Conservation (phyloP, 2,329 filamentous ascomycete species). For the Fusarium anguioides region DNA sequence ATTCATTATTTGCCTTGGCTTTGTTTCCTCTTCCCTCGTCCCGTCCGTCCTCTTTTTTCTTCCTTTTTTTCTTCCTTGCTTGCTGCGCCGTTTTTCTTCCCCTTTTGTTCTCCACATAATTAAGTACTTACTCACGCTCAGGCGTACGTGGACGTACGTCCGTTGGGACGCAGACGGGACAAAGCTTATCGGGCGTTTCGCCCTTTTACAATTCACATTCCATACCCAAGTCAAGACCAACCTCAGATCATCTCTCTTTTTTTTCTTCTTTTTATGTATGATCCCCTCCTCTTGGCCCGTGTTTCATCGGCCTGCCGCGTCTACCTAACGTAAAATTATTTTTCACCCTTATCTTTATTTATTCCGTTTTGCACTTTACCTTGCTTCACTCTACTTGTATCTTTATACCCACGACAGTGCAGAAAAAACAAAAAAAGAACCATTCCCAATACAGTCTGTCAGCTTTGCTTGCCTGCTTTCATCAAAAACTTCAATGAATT, state of each 20-base stretch:
- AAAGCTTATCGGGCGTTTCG: conserved; percentile 11
- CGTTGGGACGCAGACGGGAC: background rate
- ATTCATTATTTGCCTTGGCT: background rate
- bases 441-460: background rate
- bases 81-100: conserved; percentile 11
- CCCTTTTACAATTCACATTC: conserved; percentile 19
- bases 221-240: background rate
- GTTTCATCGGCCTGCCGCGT: background rate
- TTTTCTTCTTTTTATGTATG: background rate
- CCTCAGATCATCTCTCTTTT: background rate
- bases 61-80: background rate
- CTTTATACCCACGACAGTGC: too few relatives aligned
- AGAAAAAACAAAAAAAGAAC: background rate
- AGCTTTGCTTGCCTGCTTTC: background rate
- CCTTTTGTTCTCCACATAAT: conserved; percentile 25
- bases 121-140: background rate
- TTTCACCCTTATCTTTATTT: background rate
- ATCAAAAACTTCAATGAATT: conserved; percentile 11
- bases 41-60: too few relatives aligned
- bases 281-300: background rate
- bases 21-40: conserved; percentile 38
- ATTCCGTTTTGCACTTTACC: background rate
- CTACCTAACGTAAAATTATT: background rate
- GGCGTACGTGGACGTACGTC: background rate
- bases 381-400: background rate